A percentile compares a stretch with the other conserved stretches of the same genome.
Evolutionary conservation across 768 basidiomycete genomes (phyloP).

Genomic region (Lactarius psammicola): DNA sequence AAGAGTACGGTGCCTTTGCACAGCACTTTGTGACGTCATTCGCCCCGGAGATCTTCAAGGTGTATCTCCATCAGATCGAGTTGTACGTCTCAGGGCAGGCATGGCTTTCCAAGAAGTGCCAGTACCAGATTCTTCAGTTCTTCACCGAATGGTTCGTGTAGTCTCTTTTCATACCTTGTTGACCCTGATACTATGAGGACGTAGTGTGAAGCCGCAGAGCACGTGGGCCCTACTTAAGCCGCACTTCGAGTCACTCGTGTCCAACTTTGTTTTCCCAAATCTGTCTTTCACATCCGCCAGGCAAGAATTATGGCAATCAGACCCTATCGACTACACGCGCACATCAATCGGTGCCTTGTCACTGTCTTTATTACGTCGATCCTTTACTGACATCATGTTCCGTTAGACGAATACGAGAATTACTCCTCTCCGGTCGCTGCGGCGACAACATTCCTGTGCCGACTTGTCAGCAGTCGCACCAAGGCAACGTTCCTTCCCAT

Average conservation of each 20-base stretch:
- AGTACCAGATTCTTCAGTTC: conserved; percentile 81
- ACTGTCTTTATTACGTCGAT: neutral
- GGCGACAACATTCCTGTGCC: conserved; percentile 77
- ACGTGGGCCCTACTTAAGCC: conserved; percentile 88
- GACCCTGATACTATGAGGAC: conserved; percentile 11
- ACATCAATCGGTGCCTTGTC: conserved; percentile 57
- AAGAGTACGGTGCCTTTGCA: conserved; percentile 68
- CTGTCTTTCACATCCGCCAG: conserved; percentile 72
- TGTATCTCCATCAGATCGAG: conserved; percentile 70
- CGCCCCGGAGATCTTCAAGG: conserved; percentile 84
- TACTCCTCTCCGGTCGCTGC: conserved; percentile 74
- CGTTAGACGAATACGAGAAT: conserved; percentile 78
- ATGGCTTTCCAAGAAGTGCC: conserved; percentile 82
- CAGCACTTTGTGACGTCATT: conserved; percentile 74
- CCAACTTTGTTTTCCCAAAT: conserved; percentile 82
- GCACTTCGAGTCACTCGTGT: conserved; percentile 74
- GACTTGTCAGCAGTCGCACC: conserved; percentile 74
- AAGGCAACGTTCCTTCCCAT: conserved; percentile 81
- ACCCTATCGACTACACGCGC: conserved; percentile 81
- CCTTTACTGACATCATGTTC: conserved; percentile 7
- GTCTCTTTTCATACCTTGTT: neutral
- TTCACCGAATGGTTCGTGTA: conserved; percentile 77
- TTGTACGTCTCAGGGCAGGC: conserved; percentile 68
- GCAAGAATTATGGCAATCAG: conserved; percentile 71
- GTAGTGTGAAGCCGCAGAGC: conserved; percentile 87